A percentile compares a stretch with the other conserved stretches of the same genome.
Conservation (phyloP, 2,329 filamentous ascomycete genomes). For the Botrytis medusae region DNA sequence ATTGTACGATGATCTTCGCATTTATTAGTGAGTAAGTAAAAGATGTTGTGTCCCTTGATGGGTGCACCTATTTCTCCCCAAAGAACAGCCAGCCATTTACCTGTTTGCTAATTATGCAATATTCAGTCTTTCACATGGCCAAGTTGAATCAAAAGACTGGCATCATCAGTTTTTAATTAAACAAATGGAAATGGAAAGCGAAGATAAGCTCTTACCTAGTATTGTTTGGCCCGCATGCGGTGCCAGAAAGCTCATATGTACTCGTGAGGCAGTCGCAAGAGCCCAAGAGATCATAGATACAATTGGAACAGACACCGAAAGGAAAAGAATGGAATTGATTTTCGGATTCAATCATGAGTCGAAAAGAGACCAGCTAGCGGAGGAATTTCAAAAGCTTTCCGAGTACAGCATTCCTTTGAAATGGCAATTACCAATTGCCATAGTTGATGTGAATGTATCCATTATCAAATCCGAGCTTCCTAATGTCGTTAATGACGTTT, state of each 20-base stretch:
- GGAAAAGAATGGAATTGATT: slow-evolving; percentile 54
- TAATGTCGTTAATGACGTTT: slow-evolving; percentile 45
- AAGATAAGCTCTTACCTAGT: slow-evolving; percentile 57
- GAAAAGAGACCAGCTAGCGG: slow-evolving; percentile 33
- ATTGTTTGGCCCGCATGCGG: slow-evolving; percentile 62
- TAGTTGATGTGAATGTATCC: slow-evolving; percentile 49
- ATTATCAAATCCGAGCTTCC: slow-evolving; percentile 45
- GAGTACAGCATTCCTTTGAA: slow-evolving; percentile 52
- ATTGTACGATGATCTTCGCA: slow-evolving; percentile 66
- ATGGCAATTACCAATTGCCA: slow-evolving; percentile 59
- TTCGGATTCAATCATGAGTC: slow-evolving; percentile 42
- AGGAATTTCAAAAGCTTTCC: slow-evolving; percentile 48
- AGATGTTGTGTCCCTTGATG: not conserved
- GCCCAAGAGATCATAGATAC: slow-evolving; percentile 64
- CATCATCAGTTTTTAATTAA: slow-evolving; percentile 36
- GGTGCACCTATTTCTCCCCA: not conserved
- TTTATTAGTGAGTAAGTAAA: slow-evolving; percentile 57
- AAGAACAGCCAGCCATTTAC: not conserved
- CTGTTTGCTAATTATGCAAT: slow-evolving; percentile 10
- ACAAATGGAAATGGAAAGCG: slow-evolving; percentile 63
- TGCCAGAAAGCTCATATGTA: slow-evolving; percentile 57
- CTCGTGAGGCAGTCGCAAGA: slow-evolving; percentile 58
- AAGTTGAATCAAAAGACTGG: slow-evolving; percentile 38
- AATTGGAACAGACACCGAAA: slow-evolving; percentile 60
- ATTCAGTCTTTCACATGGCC: slow-evolving; percentile 44